Conservation (phyloP, 176 grass and related monocot genomes). For the Neostapfia colusana region DNA sequence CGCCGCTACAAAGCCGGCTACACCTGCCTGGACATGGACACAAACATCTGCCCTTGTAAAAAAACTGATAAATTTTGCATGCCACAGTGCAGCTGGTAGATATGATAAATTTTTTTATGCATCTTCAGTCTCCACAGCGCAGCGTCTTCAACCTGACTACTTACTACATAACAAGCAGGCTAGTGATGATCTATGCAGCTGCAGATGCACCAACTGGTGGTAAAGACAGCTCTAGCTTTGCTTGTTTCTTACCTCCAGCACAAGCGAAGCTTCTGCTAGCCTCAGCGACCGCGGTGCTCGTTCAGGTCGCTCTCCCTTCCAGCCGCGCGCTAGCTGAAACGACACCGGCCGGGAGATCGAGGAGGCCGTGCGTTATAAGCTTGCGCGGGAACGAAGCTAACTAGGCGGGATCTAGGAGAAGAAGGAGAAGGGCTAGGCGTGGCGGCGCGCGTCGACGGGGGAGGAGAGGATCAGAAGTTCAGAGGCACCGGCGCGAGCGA, state of each 20-base stretch:
- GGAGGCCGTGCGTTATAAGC: not conserved
- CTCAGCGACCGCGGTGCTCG: not conserved
- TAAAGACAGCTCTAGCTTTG: conserved; percentile 1
- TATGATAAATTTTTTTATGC: not conserved
- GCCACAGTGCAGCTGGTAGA: conserved; percentile 14
- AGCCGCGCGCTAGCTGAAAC: not conserved
- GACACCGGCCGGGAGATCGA: not conserved
- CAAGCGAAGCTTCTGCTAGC: conserved; percentile 41
- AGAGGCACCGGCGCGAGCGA: not conserved
- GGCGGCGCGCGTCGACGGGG: conserved; percentile 25
- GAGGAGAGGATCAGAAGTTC: conserved; percentile 14
- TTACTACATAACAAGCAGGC: not conserved
- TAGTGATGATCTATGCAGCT: conserved; percentile 18
- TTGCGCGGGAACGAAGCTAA: not conserved
- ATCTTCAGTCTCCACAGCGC: no score
- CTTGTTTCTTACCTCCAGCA: conserved; percentile 45
- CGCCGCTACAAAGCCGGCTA: not conserved
- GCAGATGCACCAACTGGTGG: conserved; percentile 24
- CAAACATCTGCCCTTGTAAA: conserved; percentile 20
- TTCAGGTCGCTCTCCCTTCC: not conserved
- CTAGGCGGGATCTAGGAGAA: conserved; percentile 16
- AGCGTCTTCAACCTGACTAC: conserved; percentile 33
- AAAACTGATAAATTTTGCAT: conserved; percentile 51
- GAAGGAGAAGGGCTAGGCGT: not conserved
- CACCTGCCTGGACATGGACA: conserved; percentile 16